phyloP scores from a whole-genome alignment of 257 asterid genomes.

The Nicotiana undulata region DNA sequence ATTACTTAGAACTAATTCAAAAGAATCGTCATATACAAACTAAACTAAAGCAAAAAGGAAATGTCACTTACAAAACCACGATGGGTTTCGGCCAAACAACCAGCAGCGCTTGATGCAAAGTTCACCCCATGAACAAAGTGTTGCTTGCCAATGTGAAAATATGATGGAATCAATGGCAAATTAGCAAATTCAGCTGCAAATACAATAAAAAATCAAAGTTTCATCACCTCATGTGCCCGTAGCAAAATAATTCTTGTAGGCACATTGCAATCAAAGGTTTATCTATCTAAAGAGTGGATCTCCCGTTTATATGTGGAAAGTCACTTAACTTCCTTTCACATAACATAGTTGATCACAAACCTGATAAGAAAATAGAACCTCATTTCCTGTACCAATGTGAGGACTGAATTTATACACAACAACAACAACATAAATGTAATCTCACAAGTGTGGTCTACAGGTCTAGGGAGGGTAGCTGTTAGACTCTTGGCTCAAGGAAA shows the following conservation, averaged over 20 bases:
- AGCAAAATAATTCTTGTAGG: neutral
- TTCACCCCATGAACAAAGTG: neutral
- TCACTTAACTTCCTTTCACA: neutral
- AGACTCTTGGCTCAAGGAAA: too few relatives aligned
- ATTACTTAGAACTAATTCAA: neutral
- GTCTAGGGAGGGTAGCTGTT: too few relatives aligned
- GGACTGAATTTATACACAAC: too few relatives aligned
- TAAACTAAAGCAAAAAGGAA: neutral
- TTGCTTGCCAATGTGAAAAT: conserved; percentile 3
- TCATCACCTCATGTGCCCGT: too few relatives aligned
- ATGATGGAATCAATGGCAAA: conserved; percentile 7
- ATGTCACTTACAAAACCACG: neutral
- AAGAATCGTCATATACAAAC: neutral
- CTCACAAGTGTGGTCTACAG: too few relatives aligned
- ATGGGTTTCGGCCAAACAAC: conserved; percentile 1
- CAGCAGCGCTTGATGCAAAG: conserved; percentile 6
- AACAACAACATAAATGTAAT: too few relatives aligned
- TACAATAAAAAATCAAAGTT: too few relatives aligned
- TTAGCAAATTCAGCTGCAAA: conserved; percentile 1
- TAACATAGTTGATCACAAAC: too few relatives aligned
- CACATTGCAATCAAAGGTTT: neutral
- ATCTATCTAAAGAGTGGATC: neutral
- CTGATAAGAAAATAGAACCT: too few relatives aligned
- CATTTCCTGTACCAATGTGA: too few relatives aligned
- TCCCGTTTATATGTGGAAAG: neutral